Percentiles rank a stretch among this genome's conserved stretches.
These are phyloP conservation scores for Xylariaceae sp. DNA, from an alignment of 2,329 filamentous ascomycete species.

Conservation along the genomic window DNA sequence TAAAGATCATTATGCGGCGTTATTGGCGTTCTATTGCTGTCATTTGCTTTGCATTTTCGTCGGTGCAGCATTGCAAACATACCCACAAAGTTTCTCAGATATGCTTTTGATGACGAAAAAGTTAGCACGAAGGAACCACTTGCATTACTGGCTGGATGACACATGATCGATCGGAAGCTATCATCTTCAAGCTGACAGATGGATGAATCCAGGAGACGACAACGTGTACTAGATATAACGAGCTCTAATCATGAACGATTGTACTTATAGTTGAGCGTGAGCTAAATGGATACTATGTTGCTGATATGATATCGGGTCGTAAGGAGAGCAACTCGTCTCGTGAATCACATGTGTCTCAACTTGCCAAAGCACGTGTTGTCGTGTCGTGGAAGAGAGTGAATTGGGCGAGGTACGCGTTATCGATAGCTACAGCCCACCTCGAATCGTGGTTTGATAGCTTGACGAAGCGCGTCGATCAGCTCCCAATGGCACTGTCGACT, in stretches of 20 bases:
- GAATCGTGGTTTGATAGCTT: constrained; percentile 20
- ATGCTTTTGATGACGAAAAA: constrained; percentile 3
- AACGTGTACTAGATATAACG: constrained; percentile 12
- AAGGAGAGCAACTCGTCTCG: no score
- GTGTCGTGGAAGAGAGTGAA: no score
- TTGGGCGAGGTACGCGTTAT: constrained; percentile 11
- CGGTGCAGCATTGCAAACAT: constrained; percentile 11
- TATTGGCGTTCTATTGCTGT: constrained; percentile 10
- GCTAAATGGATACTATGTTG: no score
- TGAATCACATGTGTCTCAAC: no score
- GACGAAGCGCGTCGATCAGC: constrained; percentile 16
- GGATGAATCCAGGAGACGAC: no score
- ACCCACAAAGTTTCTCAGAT: constrained; percentile 7
- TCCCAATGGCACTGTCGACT: constrained; percentile 1
- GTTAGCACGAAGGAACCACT: constrained; percentile 4
- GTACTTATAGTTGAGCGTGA: not conserved
- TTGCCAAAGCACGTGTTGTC: no score
- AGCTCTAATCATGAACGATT: constrained; percentile 12
- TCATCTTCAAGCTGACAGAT: no score
- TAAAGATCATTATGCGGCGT: constrained; percentile 12
- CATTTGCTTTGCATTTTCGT: constrained; percentile 1
- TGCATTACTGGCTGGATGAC: constrained; percentile 6
- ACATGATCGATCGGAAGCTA: not conserved
- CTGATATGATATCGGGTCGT: no score
- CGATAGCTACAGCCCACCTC: constrained; percentile 21